Evolutionary conservation across 2,329 filamentous ascomycete genomes (phyloP), one percentile per base, ranked within the genome.

Genomic region (Neopestalotiopsis sp.): DNA sequence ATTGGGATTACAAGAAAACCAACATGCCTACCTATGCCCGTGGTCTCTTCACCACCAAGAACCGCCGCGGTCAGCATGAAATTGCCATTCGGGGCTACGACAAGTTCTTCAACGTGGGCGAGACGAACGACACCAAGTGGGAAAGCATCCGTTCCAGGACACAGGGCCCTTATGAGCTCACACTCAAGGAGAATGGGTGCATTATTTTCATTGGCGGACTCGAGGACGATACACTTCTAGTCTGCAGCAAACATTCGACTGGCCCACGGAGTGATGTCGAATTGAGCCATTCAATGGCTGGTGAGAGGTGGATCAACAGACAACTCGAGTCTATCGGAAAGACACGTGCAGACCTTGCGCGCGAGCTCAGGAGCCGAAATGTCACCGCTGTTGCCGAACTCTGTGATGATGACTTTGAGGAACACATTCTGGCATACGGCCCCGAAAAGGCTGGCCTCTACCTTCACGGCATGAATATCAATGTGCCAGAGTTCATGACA

Each of bases 231-330:
- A 94, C 93, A 1, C 84, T 99, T 10, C 85, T 99, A 7, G 95
- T 99, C n/a, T 98, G 95, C 88, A 98, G 95, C 86, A 99, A 99
- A 78, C 96, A 99, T 80, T 98, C 96, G 0, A 98, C 95, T 0
- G 96, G 96, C 6, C 84, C 89, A 30, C 89, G 95, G n/a, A 81
- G 81, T 28, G 94, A 97, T 77, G 82, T 85, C 4, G 86, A 90
- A 38, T 73, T 92, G 68, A 98, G 94, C 81, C 96, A 99, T 83
- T 94, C 96, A 3, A 86, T 88, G 69, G 94, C 90, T 3, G 96
- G 95, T 60, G 95, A 98, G 84, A 82, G 82, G 69, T 95, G 94
- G 86, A 86, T 97, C 0, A 92, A 96, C 78, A 87, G 84, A 72
- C 96, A 99, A 81, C 87, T 99, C 52, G 85, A 87, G 49, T 86